Evolutionary conservation across 1,284 basidiomycete genomes (phyloP).

Genomic region (Leccinum griseonigrum): DNA sequence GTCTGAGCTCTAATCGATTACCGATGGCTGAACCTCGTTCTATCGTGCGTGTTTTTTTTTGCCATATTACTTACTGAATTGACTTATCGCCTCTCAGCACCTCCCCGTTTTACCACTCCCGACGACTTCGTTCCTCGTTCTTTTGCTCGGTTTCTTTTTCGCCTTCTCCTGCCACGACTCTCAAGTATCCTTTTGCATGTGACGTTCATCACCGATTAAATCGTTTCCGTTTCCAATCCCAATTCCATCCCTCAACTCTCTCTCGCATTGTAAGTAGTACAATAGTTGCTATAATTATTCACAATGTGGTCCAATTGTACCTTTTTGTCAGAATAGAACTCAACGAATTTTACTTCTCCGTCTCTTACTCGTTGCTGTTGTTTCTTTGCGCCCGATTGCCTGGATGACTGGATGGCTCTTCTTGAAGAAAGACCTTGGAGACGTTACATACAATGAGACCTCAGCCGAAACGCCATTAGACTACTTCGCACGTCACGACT

Average conservation of each 20-base stretch:
- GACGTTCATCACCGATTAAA: not conserved
- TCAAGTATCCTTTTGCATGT: not conserved
- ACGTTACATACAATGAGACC: not conserved
- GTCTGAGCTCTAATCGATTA: constrained; percentile 20
- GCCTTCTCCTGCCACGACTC: not conserved
- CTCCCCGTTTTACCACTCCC: not conserved
- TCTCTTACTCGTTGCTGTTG: not conserved
- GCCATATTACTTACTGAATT: not conserved
- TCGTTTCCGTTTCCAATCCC: not conserved
- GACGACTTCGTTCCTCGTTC: not conserved
- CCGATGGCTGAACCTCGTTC: not conserved
- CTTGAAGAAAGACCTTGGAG: not conserved
- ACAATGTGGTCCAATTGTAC: not conserved
- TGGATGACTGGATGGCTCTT: not conserved
- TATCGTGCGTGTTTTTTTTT: constrained; percentile 5
- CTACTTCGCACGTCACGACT: not conserved
- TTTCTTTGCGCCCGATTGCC: not conserved
- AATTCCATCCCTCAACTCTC: not conserved
- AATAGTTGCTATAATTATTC: not conserved
- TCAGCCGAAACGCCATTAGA: not conserved
- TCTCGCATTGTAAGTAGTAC: not conserved
- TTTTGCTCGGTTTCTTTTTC: not conserved
- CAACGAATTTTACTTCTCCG: not conserved
- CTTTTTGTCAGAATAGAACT: not conserved
- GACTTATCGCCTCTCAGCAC: not conserved